Evolutionary conservation across 768 basidiomycete species (phyloP).

Genomic region (Pleurotus ostreatus): DNA sequence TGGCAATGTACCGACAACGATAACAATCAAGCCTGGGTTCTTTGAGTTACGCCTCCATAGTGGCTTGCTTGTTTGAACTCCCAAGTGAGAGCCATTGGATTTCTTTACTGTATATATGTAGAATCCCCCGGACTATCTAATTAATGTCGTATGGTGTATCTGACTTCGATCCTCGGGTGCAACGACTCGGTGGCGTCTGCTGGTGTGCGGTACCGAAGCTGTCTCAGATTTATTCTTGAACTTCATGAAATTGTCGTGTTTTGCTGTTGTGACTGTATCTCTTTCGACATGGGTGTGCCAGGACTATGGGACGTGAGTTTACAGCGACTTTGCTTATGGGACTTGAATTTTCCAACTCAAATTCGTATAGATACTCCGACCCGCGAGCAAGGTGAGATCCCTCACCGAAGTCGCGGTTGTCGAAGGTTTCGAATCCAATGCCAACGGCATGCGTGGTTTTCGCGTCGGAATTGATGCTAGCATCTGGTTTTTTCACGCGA

Average conservation of each 20-base stretch:
- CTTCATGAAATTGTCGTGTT: no score
- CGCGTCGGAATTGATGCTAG: slow-evolving; percentile 86
- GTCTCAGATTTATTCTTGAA: no score
- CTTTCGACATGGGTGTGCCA: slow-evolving; percentile 39
- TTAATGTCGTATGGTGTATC: no score
- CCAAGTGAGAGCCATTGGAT: no score
- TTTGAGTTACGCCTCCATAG: not conserved
- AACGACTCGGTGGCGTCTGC: no score
- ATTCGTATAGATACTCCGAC: slow-evolving; percentile 51
- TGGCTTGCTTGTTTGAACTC: no score
- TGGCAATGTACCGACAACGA: slow-evolving; percentile 7
- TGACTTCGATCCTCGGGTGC: no score
- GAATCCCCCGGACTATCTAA: no score
- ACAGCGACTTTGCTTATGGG: not conserved
- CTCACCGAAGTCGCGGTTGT: slow-evolving; percentile 71
- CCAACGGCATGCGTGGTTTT: slow-evolving; percentile 62
- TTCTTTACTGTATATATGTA: no score
- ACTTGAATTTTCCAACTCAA: not conserved
- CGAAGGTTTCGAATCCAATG: slow-evolving; percentile 72
- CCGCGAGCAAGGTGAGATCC: slow-evolving; percentile 68
- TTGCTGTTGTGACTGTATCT: not conserved
- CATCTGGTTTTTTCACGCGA: slow-evolving; percentile 78
- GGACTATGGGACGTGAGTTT: slow-evolving; percentile 47
- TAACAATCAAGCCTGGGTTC: slow-evolving; percentile 4
- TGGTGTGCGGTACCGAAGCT: no score